Evolutionary conservation across 1,139 yeast genomes (phyloP), one percentile per base, ranked within the genome.

Genomic region (Lodderomyces metapsilosis): DNA sequence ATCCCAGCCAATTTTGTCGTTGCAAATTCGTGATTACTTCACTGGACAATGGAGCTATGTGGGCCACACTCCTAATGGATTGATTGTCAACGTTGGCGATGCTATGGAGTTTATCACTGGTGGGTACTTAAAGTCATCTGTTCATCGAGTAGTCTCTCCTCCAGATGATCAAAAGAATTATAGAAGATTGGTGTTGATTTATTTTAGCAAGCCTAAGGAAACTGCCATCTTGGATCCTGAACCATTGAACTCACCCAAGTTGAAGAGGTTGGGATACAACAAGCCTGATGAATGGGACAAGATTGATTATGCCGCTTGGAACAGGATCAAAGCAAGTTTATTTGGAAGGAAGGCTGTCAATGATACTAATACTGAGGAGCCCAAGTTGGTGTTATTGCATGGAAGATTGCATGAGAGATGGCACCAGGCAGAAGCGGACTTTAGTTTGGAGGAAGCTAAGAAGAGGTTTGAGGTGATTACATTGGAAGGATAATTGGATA

Each of bases 1-100:
- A 4, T 43, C 30, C 42, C 77, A 73, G 52, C 76, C 79, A 7
- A 72, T 74, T 45, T 53, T 71, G n/a, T 66, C 79, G 5, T 59
- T 75, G 32, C 80, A 75, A 47, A 73, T 75, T 37, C 60, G 71
- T 44, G 78, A 75, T 46, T 68, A 69, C 46, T 65, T 56, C 39
- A 63, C 71, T 16, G 74, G 75, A 1, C 54, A 62, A n/a, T 76
- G 80, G 80, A 66, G 58, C 42, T 75, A 69, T 51, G 78, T 75
- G 15, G 61, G 62, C 23, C 78, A 75, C 49, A 61, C 64, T 4
- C 76, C 75, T 5, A 57, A 66, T 34, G 66, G 77, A 1, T 59
- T 75, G 25, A 66, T 76, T 40, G 79, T 75, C 8, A 75, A 75
- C 46, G 59, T 74, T 40, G 79, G 78, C 7, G 80, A 74, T 53